A percentile compares a stretch with the other conserved stretches of the same genome.
Conservation (phyloP, 106 monocot species). For the Platanthera guangdongensis region DNA sequence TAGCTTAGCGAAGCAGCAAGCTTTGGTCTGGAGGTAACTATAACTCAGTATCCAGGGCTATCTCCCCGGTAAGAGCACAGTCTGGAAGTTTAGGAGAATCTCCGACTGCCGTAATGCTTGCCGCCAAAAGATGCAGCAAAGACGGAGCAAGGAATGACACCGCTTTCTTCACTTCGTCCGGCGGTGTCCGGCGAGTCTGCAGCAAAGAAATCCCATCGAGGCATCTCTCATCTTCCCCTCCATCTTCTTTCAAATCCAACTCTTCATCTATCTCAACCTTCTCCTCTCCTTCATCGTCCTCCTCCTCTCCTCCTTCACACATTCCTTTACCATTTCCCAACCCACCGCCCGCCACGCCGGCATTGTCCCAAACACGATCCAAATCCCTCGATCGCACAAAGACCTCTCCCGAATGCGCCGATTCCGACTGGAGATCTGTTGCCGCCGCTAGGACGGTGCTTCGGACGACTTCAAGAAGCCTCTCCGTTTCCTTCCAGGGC, state of each 20-base stretch:
- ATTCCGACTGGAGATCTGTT: neutral
- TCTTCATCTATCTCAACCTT: constrained; percentile 16
- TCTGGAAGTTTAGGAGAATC: neutral
- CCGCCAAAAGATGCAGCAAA: neutral
- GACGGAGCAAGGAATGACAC: constrained; percentile 41
- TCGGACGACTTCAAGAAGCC: constrained; percentile 45
- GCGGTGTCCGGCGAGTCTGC: constrained; percentile 3
- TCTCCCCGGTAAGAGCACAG: neutral
- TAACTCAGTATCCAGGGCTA: neutral
- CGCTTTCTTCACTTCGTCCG: constrained; percentile 11
- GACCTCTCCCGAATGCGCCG: neutral
- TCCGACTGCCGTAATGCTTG: constrained; percentile 4
- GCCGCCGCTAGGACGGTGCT: constrained; percentile 22
- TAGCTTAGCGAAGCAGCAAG: constrained; percentile 9
- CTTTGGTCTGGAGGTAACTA: neutral
- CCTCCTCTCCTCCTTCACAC: constrained; percentile 15
- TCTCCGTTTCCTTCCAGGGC: constrained; percentile 70
- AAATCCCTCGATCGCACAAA: constrained; percentile 34
- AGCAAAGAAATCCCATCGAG: constrained; percentile 37
- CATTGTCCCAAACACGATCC: constrained; percentile 24
- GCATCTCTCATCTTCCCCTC: constrained; percentile 23
- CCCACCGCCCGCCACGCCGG: constrained; percentile 10
- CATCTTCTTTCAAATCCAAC: constrained; percentile 22
- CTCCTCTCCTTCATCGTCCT: constrained; percentile 18
- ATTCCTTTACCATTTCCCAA: constrained; percentile 35